Evolutionary conservation across 805 yeast species (phyloP).

Genomic region (Naumovozyma baii): DNA sequence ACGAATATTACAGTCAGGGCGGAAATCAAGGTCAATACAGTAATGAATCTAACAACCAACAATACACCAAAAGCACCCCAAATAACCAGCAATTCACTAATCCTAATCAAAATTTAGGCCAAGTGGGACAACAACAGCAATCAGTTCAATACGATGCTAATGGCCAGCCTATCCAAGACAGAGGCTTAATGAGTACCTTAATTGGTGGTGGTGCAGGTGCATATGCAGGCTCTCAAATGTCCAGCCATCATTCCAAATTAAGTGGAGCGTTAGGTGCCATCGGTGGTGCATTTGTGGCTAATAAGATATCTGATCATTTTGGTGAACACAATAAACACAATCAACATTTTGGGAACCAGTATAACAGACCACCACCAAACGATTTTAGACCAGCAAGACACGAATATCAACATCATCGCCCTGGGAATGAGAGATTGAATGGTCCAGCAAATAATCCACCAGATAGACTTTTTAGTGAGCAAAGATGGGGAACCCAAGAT

Average conservation of each 20-base stretch:
- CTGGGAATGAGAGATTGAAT: too few relatives aligned
- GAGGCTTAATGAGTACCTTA: slow-evolving; percentile 14
- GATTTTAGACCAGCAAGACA: slow-evolving; percentile 12
- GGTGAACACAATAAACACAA: slow-evolving; percentile 18
- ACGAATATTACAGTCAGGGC: slow-evolving; percentile 44
- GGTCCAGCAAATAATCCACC: slow-evolving; percentile 1
- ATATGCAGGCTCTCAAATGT: slow-evolving; percentile 37
- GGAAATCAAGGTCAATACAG: slow-evolving; percentile 30
- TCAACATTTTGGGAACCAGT: too few relatives aligned
- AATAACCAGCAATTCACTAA: slow-evolving; percentile 1
- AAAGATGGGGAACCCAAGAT: slow-evolving; percentile 12
- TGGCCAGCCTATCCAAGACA: slow-evolving; percentile 4
- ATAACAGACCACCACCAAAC: slow-evolving; percentile 4
- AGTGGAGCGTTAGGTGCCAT: slow-evolving; percentile 45
- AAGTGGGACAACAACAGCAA: slow-evolving; percentile 19
- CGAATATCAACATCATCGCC: slow-evolving; percentile 4
- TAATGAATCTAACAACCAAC: slow-evolving; percentile 7
- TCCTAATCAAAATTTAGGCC: not conserved
- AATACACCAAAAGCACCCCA: not conserved
- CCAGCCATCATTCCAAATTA: slow-evolving; percentile 24
- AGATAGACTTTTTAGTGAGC: not conserved
- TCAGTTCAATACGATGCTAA: slow-evolving; percentile 27
- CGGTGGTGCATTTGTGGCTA: slow-evolving; percentile 46
- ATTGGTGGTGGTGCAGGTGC: slow-evolving; percentile 49
- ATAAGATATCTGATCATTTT: slow-evolving; percentile 37